Evolutionary conservation across 371 early-diverging fungal genomes (phyloP).

Genomic region (Mucor racemosus): DNA sequence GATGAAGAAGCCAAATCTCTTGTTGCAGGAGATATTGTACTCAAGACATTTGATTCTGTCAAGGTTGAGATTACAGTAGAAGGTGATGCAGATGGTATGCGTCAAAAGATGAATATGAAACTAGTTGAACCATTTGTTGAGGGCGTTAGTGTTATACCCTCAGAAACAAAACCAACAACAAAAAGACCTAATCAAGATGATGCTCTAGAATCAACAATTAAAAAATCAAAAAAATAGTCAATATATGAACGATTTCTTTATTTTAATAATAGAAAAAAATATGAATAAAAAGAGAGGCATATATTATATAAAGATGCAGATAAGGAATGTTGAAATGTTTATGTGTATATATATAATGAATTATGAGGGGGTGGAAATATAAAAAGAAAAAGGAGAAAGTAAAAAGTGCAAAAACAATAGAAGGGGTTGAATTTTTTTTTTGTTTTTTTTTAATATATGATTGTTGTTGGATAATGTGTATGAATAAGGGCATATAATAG

Average conservation of each 20-base stretch:
- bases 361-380: not conserved
- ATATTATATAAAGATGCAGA: constrained; percentile 6
- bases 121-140: constrained; percentile 65
- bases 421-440: not conserved
- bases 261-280: not conserved
- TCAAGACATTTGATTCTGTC: constrained; percentile 79
- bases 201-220: not conserved
- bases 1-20: constrained; percentile 41
- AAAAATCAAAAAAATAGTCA: constrained; percentile 16
- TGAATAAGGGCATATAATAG: not conserved
- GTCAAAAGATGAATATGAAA: constrained; percentile 70
- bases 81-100: constrained; percentile 73
- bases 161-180: not conserved
- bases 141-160: constrained; percentile 16
- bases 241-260: not conserved
- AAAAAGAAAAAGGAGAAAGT: not conserved
- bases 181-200: constrained; percentile 13
- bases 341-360: too few species aligned
- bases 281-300: constrained; percentile 8
- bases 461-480: constrained; percentile 1
- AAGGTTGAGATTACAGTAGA: constrained; percentile 79
- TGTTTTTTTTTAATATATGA: not conserved
- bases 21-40: constrained; percentile 49
- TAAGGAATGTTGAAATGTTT: constrained; percentile 21
- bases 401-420: constrained; percentile 5